A percentile compares a stretch with the other conserved stretches of the same genome.
phyloP scores from a whole-genome alignment of 176 grass and related monocot genomes.

The Zea luxurians region DNA sequence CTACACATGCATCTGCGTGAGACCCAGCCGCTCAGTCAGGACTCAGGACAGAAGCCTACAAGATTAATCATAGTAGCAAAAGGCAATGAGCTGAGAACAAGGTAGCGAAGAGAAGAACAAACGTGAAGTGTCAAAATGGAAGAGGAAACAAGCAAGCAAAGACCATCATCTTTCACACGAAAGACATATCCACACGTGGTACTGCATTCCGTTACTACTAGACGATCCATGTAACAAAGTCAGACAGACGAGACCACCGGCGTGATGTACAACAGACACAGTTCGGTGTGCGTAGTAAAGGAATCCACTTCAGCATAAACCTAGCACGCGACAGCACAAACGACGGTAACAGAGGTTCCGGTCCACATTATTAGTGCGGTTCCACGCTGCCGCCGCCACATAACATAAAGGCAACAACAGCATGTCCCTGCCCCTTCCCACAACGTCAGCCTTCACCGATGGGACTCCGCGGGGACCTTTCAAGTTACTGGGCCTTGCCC shows the following conservation, averaged over 20 bases:
- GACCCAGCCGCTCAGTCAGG: no score
- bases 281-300: neutral
- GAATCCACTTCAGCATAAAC: constrained; percentile 33
- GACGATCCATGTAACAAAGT: constrained; percentile 32
- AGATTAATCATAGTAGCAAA: no score
- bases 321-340: constrained; percentile 35
- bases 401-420: constrained; percentile 12
- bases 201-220: constrained; percentile 30
- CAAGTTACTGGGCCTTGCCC: constrained; percentile 50
- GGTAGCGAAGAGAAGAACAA: neutral
- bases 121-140: neutral
- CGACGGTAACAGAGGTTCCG: constrained; percentile 24
- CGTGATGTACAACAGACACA: constrained; percentile 37
- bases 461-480: neutral
- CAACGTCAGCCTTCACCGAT: constrained; percentile 36
- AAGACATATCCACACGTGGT: neutral
- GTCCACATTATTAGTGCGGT: constrained; percentile 44
- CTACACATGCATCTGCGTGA: no score
- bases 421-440: neutral
- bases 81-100: no score
- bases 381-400: constrained; percentile 9
- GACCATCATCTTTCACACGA: neutral
- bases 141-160: neutral
- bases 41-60: no score
- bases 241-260: constrained; percentile 26